These are phyloP conservation scores for Naganishia antarctica DNA, from an alignment of 768 basidiomycete genomes.

Conservation along the genomic window DNA sequence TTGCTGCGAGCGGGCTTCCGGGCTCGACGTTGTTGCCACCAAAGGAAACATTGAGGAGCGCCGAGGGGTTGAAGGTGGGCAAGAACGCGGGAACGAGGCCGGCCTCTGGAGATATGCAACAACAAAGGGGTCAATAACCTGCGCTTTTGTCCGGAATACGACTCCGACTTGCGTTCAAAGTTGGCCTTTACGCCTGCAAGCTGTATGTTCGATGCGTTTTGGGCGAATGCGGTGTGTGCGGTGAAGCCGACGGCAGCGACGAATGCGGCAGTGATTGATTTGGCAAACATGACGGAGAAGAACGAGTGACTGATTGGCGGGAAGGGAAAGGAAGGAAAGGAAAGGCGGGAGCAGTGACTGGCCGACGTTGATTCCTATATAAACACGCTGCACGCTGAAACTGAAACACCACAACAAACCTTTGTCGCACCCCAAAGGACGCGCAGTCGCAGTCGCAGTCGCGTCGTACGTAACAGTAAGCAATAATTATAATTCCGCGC, in stretches of 20 bases:
- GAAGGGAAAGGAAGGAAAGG: background rate
- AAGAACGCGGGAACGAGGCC: slow-evolving; percentile 62
- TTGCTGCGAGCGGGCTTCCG: slow-evolving; percentile 10
- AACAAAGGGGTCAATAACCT: slow-evolving; percentile 47
- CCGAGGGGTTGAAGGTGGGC: slow-evolving; percentile 59
- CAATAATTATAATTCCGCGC: too few relatives aligned
- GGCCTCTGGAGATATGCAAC: slow-evolving; percentile 35
- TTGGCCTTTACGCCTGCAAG: slow-evolving; percentile 65
- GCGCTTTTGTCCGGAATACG: background rate
- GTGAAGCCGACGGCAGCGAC: slow-evolving; percentile 15
- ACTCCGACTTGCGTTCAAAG: slow-evolving; percentile 51
- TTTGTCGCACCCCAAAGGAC: too few relatives aligned
- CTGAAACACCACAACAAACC: too few relatives aligned
- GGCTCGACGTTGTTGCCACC: slow-evolving; percentile 36
- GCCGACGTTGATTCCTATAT: too few relatives aligned
- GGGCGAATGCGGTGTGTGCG: slow-evolving; percentile 9
- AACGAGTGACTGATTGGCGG: background rate
- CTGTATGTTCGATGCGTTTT: slow-evolving; percentile 51
- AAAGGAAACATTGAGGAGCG: slow-evolving; percentile 58
- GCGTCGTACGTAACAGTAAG: too few relatives aligned
- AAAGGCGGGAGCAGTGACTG: too few relatives aligned
- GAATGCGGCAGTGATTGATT: slow-evolving; percentile 21
- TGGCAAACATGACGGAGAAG: slow-evolving; percentile 20
- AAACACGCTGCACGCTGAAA: too few relatives aligned
- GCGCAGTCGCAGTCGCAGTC: too few relatives aligned